Base-by-base conservation (phyloP, 2,329 filamentous ascomycete species). In the Lithohypha guttulata region DNA sequence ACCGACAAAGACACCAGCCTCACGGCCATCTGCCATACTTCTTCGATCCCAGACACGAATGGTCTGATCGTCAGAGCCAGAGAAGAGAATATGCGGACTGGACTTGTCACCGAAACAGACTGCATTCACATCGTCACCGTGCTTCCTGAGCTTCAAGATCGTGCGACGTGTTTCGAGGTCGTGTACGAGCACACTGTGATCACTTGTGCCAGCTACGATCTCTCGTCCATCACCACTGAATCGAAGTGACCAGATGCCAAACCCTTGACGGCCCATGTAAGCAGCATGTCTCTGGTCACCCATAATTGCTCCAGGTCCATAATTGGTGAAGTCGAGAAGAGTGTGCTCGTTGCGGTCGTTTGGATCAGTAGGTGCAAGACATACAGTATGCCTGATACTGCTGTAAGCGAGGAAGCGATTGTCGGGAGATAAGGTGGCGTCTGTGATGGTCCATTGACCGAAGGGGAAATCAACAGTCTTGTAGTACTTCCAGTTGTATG, bases 31-130 rank as follows among this genome's bases (percentile, higher is more conserved):
- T 17, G 68, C 72, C 65, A 80, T 71, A 23, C 70, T 75, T 34
- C 91, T 75, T 33, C 89, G 75, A 55, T 98, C 91, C 91, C 91
- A 98, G 2, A 98, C 85, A 55, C 94, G 93, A 53, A 96, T 74
- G 1, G 85, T 93, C 2, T 83, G 80, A 55, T 98, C 91, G 55
- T 98, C 91, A 0, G 86, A 94, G 14, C 91, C 91, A 0, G 87
- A 95, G 62, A 95, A 96, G 2, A 98, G 69, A 44, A 96, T 89
- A 56, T 98, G 87, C 1, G 91, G 89, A 0, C 84, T 93, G 20
- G 75, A 73, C 44, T 78, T 79, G 60, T 96, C 87, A 1, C 86
- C 91, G 54, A 93, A 96, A 59, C 87, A 95, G 1, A 98, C 91
- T 3, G 91, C 91, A 52, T 96, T 98, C 39, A 96, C 89, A 57